These are phyloP conservation scores for Mycena citricolor DNA, from an alignment of 1,284 basidiomycete genomes.

Conservation along the genomic window DNA sequence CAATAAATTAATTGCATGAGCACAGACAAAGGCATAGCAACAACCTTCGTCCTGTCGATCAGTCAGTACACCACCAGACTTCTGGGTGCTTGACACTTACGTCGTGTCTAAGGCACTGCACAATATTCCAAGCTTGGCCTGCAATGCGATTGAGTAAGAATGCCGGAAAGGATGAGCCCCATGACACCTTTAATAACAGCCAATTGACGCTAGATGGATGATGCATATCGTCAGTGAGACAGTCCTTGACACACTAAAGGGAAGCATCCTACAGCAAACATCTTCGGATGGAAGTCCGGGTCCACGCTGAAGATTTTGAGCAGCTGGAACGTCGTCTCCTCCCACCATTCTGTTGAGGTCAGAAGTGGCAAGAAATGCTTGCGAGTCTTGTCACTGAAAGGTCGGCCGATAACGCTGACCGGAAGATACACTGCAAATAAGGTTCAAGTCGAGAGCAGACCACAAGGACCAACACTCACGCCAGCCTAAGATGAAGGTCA, in stretches of 20 bases:
- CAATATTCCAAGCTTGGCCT: conserved; percentile 85
- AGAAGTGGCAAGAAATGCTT: conserved; percentile 81
- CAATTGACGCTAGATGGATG: conserved; percentile 65
- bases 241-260: conserved; percentile 42
- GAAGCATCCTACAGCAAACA: conserved; percentile 62
- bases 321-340: conserved; percentile 78
- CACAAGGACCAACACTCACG: conserved; percentile 3
- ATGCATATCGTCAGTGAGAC: conserved; percentile 63
- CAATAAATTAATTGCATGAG: conserved; percentile 9
- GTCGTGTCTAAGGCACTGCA: conserved; percentile 74
- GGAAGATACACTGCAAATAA: conserved; percentile 65
- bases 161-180: neutral
- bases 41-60: conserved; percentile 57
- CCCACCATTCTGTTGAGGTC: conserved; percentile 87
- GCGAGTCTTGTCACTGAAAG: conserved; percentile 81
- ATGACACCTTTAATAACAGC: conserved; percentile 79
- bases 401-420: conserved; percentile 80
- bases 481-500: conserved; percentile 27
- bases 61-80: too few relatives aligned
- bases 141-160: conserved; percentile 1
- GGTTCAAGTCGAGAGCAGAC: neutral
- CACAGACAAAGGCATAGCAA: conserved; percentile 4
- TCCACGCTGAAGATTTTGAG: conserved; percentile 78
- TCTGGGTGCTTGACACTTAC: too few relatives aligned
- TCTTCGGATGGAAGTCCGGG: conserved; percentile 82